Percentiles rank a stretch among this genome's conserved stretches.
Evolutionary conservation across 139 green algal species (phyloP).

Genomic region (Trebouxia sp.): DNA sequence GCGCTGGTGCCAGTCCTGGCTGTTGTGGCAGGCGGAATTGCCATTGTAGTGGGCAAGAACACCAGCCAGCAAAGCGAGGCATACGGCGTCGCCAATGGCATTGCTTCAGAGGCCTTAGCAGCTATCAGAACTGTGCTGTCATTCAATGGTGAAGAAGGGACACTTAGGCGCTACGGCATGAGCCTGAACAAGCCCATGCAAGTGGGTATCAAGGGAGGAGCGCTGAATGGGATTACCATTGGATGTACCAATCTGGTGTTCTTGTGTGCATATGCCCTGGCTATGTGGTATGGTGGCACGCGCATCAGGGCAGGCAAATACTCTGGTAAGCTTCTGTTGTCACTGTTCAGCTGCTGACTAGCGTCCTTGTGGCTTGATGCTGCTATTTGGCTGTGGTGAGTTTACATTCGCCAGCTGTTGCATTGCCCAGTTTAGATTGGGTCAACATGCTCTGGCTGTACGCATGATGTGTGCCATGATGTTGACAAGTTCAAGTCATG

Average conservation of each 20-base stretch:
- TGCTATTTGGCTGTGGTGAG: no score
- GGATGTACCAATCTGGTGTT: conserved; percentile 45
- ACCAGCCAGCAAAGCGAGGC: background rate
- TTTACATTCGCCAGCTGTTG: no score
- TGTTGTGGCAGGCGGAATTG: conserved; percentile 52
- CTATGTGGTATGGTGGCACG: conserved; percentile 75
- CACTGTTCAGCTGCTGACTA: no score
- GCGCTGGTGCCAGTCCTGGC: conserved; percentile 66
- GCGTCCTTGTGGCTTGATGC: no score
- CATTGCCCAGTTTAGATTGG: no score
- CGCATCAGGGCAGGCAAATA: conserved; percentile 56
- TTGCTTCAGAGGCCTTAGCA: conserved; percentile 60
- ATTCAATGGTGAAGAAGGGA: conserved; percentile 63
- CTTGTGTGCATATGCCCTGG: conserved; percentile 69
- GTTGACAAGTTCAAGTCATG: no score
- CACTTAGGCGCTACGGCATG: conserved; percentile 55
- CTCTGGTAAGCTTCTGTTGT: conserved; percentile 42
- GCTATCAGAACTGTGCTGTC: conserved; percentile 78
- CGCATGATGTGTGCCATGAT: no score
- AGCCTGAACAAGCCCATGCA: conserved; percentile 18
- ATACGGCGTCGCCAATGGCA: conserved; percentile 57
- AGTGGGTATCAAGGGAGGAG: conserved; percentile 43
- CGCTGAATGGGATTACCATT: conserved; percentile 46
- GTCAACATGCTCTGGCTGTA: no score
- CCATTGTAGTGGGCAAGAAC: conserved; percentile 39